Percentiles rank a stretch among this genome's conserved stretches.
These are phyloP conservation scores for Calonectria crousiana DNA, from an alignment of 2,329 filamentous ascomycete genomes.

Conservation along the genomic window DNA sequence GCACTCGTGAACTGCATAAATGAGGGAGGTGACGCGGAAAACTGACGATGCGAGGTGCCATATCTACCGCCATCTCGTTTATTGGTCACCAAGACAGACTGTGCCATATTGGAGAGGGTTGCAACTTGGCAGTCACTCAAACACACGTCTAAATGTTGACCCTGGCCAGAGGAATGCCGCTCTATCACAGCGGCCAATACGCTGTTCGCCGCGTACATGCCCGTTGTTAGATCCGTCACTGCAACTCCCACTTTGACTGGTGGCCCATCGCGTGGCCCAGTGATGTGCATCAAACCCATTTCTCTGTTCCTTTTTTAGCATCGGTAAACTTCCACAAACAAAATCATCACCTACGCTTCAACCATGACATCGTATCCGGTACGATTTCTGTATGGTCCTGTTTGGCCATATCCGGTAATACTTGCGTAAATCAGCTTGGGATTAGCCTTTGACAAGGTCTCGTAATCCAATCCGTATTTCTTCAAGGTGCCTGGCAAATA, in stretches of 20 bases:
- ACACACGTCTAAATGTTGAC: neutral
- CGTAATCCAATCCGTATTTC: neutral
- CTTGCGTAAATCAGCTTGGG: neutral
- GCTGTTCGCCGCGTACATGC: neutral
- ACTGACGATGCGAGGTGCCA: neutral
- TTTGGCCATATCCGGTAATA: neutral
- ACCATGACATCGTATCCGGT: slow-evolving; percentile 1
- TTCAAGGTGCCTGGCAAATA: neutral
- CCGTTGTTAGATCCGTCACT: neutral
- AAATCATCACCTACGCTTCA: neutral
- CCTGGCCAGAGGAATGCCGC: neutral
- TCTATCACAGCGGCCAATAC: neutral
- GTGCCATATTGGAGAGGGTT: neutral
- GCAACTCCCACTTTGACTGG: neutral
- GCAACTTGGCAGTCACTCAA: slow-evolving; percentile 1
- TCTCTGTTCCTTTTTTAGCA: neutral
- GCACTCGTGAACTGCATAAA: neutral
- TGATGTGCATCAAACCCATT: slow-evolving; percentile 1
- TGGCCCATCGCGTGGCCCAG: neutral
- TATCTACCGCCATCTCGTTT: slow-evolving; percentile 4
- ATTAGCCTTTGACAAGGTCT: neutral
- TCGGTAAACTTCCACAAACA: fast-evolving
- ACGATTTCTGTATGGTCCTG: neutral
- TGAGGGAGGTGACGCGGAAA: neutral
- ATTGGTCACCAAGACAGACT: neutral